Evolutionary conservation across 495 filamentous ascomycete genomes (phyloP).

Genomic region (Tuber melanosporum): DNA sequence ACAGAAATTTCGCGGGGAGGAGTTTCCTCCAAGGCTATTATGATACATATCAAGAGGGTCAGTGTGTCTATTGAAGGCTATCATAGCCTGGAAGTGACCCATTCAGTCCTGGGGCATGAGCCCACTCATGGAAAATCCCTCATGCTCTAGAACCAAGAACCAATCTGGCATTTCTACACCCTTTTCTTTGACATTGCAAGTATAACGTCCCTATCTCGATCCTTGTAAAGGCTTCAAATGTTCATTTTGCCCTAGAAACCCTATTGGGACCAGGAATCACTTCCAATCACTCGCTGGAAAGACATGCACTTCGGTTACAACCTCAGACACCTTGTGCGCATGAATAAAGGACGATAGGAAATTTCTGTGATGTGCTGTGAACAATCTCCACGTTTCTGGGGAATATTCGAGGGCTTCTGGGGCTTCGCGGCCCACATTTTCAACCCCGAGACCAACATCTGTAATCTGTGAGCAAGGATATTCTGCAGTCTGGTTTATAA

Average conservation of each 20-base stretch:
- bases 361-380: neutral
- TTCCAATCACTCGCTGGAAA: neutral
- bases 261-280: neutral
- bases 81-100: neutral
- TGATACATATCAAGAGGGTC: neutral
- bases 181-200: neutral
- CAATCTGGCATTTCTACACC: neutral
- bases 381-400: neutral
- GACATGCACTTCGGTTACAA: neutral
- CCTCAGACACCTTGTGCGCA: neutral
- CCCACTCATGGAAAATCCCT: neutral
- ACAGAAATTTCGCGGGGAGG: neutral
- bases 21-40: neutral
- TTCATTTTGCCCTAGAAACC: neutral
- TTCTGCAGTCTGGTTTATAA: neutral
- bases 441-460: neutral
- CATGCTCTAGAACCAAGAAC: neutral
- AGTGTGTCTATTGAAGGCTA: neutral
- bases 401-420: neutral
- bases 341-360: no score
- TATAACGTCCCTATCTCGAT: neutral
- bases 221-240: neutral
- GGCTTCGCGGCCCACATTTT: neutral
- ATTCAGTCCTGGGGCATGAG: neutral
- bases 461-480: neutral